These are phyloP conservation scores for Pezicula rhizophila DNA, from an alignment of 2,329 filamentous ascomycete genomes.

Conservation along the genomic window DNA sequence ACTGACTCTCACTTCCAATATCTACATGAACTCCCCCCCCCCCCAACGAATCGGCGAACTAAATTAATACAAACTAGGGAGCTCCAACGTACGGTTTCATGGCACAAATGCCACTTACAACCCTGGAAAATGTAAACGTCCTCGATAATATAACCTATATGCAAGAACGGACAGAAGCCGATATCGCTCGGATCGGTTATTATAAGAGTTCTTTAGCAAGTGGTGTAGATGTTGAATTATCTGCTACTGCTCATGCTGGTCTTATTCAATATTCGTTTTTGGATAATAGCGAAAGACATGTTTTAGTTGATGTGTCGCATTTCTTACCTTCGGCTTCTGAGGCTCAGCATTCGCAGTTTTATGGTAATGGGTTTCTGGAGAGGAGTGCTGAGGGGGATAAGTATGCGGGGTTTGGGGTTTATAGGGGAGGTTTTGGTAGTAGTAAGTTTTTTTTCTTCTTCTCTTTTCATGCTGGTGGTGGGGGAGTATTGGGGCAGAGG, in stretches of 20 bases:
- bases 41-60: no score
- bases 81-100: slow-evolving; percentile 53
- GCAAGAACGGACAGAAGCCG: slow-evolving; percentile 31
- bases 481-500: slow-evolving; percentile 52
- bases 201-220: slow-evolving; percentile 44
- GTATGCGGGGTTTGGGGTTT: slow-evolving; percentile 43
- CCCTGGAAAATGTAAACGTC: slow-evolving; percentile 35
- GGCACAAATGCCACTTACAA: slow-evolving; percentile 39
- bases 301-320: slow-evolving; percentile 43
- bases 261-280: slow-evolving; percentile 47
- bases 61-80: slow-evolving; percentile 24
- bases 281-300: slow-evolving; percentile 22
- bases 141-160: slow-evolving; percentile 43
- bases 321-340: slow-evolving; percentile 31
- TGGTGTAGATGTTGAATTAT: slow-evolving; percentile 42
- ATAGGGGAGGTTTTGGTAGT: slow-evolving; percentile 38
- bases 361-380: slow-evolving; percentile 34
- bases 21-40: no score
- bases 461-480: slow-evolving; percentile 37
- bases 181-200: slow-evolving; percentile 45
- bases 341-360: slow-evolving; percentile 34
- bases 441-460: slow-evolving; percentile 14
- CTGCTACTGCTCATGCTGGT: slow-evolving; percentile 41
- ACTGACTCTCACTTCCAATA: no score
- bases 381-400: slow-evolving; percentile 30